A percentile compares a stretch with the other conserved stretches of the same genome.
phyloP scores from a whole-genome alignment of 225 moss, liverwort and hornwort species.

The Climacium dendroides region DNA sequence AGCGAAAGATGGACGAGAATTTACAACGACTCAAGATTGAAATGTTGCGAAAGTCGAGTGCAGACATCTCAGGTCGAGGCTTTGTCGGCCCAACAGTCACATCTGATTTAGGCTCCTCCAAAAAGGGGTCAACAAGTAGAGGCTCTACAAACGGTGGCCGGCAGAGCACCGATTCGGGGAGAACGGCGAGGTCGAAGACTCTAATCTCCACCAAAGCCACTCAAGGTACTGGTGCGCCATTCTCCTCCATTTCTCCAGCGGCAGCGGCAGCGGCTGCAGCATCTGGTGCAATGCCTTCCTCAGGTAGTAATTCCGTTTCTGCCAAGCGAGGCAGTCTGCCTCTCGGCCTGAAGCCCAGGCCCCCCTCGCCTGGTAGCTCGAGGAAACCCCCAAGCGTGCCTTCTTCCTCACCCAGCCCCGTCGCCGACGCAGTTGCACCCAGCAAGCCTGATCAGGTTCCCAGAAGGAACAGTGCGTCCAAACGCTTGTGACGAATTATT shows the following conservation, averaged over 20 bases:
- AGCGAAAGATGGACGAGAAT: slow-evolving; percentile 76
- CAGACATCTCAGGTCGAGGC: slow-evolving; percentile 16
- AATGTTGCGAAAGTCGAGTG: slow-evolving; percentile 26
- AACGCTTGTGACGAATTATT: slow-evolving; percentile 8
- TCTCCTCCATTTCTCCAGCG: background rate
- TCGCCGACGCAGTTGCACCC: slow-evolving; percentile 6
- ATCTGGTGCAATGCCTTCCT: background rate
- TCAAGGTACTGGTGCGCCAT: background rate
- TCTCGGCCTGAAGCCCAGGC: background rate
- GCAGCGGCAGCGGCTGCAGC: background rate
- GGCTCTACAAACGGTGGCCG: slow-evolving; percentile 9
- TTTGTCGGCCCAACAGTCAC: slow-evolving; percentile 4
- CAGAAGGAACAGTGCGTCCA: slow-evolving; percentile 24
- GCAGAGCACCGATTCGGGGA: slow-evolving; percentile 7
- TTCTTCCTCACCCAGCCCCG: slow-evolving; percentile 2
- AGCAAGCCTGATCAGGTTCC: slow-evolving; percentile 15
- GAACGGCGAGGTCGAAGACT: slow-evolving; percentile 2
- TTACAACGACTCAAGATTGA: slow-evolving; percentile 70
- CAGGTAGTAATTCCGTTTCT: slow-evolving; percentile 13
- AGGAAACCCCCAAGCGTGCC: slow-evolving; percentile 11
- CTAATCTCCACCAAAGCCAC: background rate
- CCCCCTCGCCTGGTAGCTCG: slow-evolving; percentile 19
- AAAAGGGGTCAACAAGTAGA: slow-evolving; percentile 18
- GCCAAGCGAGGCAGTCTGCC: slow-evolving; percentile 22
- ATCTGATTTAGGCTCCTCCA: slow-evolving; percentile 40